phyloP scores from a whole-genome alignment of 31 red algal genomes.

The Endocladia muricata region DNA sequence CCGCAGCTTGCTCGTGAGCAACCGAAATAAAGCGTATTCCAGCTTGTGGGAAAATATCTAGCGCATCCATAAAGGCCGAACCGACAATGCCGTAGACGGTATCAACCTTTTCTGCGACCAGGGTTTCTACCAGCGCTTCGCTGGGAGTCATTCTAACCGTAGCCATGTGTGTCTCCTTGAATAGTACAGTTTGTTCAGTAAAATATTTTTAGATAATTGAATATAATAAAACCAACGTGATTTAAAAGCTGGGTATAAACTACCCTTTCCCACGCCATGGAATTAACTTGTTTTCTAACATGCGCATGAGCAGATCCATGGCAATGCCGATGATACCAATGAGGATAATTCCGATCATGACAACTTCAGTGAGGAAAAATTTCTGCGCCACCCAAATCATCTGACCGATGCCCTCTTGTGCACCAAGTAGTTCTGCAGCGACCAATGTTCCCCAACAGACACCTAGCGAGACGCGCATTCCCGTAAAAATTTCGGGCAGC shows the following conservation, averaged over 20 bases:
- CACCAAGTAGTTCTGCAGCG: not conserved
- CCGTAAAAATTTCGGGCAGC: constrained; percentile 7
- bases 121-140: not conserved
- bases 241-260: too few relatives aligned
- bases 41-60: not conserved
- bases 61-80: not conserved
- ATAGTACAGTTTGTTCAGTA: too few relatives aligned
- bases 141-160: not conserved
- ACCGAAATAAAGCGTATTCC: not conserved
- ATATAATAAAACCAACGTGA: too few relatives aligned
- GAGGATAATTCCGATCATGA: constrained; percentile 2
- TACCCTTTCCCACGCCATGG: constrained; percentile 6
- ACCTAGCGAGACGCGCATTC: not conserved
- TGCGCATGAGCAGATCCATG: not conserved
- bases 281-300: not conserved
- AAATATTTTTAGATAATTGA: too few relatives aligned
- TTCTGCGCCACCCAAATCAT: not conserved
- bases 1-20: not conserved
- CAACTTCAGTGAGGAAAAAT: not conserved
- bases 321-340: not conserved
- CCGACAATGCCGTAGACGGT: not conserved
- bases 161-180: too few relatives aligned
- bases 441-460: constrained; percentile 13
- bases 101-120: not conserved
- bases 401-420: not conserved